Evolutionary conservation across 2,329 filamentous ascomycete genomes (phyloP).

Genomic region (Fusarium sublunatum): DNA sequence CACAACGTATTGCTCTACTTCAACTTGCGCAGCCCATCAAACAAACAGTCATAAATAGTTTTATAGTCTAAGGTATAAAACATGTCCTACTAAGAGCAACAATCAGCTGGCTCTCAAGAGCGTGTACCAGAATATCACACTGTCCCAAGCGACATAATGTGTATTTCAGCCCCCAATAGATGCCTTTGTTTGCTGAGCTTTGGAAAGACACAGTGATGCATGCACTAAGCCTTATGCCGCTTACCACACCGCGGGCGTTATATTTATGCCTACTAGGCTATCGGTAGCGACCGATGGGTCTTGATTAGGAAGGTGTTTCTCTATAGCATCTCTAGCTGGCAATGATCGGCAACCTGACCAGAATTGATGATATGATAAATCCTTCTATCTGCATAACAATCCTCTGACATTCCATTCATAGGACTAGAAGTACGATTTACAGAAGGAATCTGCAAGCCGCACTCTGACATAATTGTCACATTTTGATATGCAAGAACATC

Average conservation of each 20-base stretch:
- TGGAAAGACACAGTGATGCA: neutral
- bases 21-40: neutral
- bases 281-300: neutral
- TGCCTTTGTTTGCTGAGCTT: neutral
- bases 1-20: constrained; percentile 3
- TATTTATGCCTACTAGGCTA: neutral
- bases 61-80: neutral
- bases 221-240: neutral
- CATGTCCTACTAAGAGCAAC: neutral
- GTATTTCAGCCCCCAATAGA: neutral
- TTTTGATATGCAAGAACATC: neutral
- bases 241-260: neutral
- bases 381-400: too few relatives aligned
- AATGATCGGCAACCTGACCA: too few relatives aligned
- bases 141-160: neutral
- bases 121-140: neutral
- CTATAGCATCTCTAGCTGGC: neutral
- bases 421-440: neutral
- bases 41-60: neutral
- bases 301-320: neutral
- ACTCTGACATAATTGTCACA: neutral
- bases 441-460: neutral
- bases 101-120: neutral
- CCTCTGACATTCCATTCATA: neutral
- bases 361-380: too few relatives aligned